A percentile compares a stretch with the other conserved stretches of the same genome.
Evolutionary conservation across 805 yeast species (phyloP).

Genomic region (Myxozyma mucilagina): DNA sequence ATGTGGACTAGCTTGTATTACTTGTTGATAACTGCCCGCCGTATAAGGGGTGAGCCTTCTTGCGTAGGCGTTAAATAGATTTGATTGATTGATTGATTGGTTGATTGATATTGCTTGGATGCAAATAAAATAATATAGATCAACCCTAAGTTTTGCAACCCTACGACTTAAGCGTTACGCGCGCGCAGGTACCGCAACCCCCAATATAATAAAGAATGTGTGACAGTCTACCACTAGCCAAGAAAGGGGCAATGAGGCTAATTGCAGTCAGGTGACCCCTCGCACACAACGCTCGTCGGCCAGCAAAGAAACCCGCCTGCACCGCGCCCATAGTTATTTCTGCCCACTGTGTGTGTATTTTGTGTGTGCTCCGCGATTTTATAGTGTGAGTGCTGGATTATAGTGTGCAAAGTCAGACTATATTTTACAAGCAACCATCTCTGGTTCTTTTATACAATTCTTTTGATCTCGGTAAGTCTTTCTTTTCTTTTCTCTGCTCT

Average conservation of each 20-base stretch:
- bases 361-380: too few species aligned
- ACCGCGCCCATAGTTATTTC: slow-evolving; percentile 17
- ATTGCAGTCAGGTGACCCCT: slow-evolving; percentile 2
- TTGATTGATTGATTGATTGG: too few species aligned
- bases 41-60: too few species aligned
- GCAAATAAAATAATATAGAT: too few species aligned
- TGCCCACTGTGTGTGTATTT: slow-evolving; percentile 12
- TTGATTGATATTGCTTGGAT: too few species aligned
- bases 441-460: slow-evolving; percentile 3
- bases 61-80: too few species aligned
- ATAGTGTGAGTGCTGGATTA: too few species aligned
- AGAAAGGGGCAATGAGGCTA: not conserved
- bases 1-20: too few species aligned
- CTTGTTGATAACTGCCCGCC: too few species aligned
- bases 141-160: too few species aligned
- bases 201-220: slow-evolving; percentile 4
- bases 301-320: slow-evolving; percentile 15
- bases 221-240: slow-evolving; percentile 8
- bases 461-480: not conserved
- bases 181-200: too few species aligned
- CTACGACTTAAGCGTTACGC: too few species aligned
- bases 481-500: not conserved
- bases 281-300: not conserved
- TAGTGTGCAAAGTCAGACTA: not conserved
- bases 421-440: not conserved